Conservation (phyloP, 2,329 filamentous ascomycete species). For the Pseudocercospora ulei region DNA sequence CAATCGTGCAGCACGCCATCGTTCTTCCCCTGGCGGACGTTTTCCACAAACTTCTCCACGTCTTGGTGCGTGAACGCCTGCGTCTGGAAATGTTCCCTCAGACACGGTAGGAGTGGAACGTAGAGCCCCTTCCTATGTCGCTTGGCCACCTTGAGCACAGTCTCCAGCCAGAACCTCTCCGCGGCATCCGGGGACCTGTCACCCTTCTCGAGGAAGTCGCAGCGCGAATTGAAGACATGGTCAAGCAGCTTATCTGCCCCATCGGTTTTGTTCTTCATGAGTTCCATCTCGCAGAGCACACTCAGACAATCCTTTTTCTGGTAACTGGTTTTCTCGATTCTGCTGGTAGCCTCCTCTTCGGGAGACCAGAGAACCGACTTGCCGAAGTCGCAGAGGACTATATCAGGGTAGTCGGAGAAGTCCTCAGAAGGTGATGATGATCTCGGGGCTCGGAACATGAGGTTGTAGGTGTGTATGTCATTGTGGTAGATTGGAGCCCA, state of each 20-base stretch:
- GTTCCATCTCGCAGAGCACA: background rate
- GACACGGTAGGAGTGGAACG: background rate
- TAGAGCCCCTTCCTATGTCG: background rate
- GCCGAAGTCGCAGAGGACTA: background rate
- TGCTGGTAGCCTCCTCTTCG: no score
- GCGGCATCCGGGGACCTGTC: slow-evolving; percentile 76
- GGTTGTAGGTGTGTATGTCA: background rate
- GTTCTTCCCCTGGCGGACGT: background rate
- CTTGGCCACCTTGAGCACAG: slow-evolving; percentile 58
- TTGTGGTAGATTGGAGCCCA: background rate
- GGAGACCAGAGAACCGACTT: background rate
- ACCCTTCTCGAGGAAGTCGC: slow-evolving; percentile 47
- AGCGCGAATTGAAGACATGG: background rate
- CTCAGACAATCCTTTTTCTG: background rate
- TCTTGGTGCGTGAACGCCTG: background rate
- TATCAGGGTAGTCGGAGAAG: background rate
- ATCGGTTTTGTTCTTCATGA: background rate
- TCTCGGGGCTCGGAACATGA: background rate
- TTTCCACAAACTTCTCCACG: background rate
- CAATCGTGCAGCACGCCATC: no score
- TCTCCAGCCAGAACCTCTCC: slow-evolving; percentile 87
- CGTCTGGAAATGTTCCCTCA: background rate
- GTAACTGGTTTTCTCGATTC: no score
- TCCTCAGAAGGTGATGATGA: background rate
- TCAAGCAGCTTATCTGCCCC: background rate